Evolutionary conservation across 2,329 filamentous ascomycete genomes (phyloP).

Genomic region (Xylariomycetidae sp.): DNA sequence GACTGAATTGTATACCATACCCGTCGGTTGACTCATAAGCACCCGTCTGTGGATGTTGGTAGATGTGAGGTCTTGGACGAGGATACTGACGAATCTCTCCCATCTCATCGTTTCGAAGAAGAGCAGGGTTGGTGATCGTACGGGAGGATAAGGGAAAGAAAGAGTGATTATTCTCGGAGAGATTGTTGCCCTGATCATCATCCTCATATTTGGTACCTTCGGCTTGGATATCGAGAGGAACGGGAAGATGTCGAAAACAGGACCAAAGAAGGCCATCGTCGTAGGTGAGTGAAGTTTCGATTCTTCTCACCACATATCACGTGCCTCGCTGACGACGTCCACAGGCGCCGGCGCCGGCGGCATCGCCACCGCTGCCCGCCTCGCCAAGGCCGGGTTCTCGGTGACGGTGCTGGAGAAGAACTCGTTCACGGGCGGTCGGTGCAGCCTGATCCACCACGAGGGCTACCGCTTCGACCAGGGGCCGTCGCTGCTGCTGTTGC

Average conservation of each 20-base stretch:
- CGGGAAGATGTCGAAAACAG: constrained; percentile 20
- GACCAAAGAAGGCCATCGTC: constrained; percentile 45
- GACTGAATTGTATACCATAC: too few species aligned
- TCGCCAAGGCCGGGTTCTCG: constrained; percentile 63
- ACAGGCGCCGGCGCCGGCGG: constrained; percentile 67
- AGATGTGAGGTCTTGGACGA: too few species aligned
- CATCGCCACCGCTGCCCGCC: constrained; percentile 65
- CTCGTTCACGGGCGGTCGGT: constrained; percentile 65
- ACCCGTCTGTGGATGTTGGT: too few species aligned
- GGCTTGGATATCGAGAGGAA: neutral
- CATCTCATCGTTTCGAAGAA: too few species aligned
- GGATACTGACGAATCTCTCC: too few species aligned
- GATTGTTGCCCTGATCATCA: too few species aligned
- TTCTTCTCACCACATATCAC: neutral
- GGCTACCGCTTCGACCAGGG: constrained; percentile 73
- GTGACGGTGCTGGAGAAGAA: constrained; percentile 82
- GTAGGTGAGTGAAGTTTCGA: constrained; percentile 37
- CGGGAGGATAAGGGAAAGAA: neutral
- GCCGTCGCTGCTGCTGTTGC: constrained; percentile 67
- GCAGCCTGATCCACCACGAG: constrained; percentile 57
- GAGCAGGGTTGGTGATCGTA: too few species aligned
- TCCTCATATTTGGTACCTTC: too few species aligned
- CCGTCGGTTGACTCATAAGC: too few species aligned
- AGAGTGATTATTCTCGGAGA: neutral
- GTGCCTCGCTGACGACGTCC: constrained; percentile 7